phyloP scores from a whole-genome alignment of 306 rosid species.

The Calophaca sinica region DNA sequence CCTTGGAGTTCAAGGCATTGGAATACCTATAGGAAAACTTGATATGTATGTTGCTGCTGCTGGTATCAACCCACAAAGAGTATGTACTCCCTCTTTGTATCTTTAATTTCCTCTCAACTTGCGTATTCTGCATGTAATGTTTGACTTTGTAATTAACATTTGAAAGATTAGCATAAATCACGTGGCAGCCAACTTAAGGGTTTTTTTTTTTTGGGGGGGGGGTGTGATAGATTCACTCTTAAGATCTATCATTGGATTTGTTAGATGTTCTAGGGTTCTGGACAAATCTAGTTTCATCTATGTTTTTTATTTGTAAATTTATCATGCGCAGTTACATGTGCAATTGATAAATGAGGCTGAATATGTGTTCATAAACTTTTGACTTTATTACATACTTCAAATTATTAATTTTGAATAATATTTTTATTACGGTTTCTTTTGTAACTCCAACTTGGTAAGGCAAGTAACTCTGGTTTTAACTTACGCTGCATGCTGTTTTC shows the following conservation, averaged over 20 bases:
- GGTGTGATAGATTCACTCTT: constrained; percentile 24
- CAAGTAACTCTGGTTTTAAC: constrained; percentile 31
- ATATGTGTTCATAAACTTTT: constrained; percentile 6
- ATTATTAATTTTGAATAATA: constrained; percentile 24
- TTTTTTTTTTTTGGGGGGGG: constrained; percentile 6
- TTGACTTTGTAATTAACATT: constrained; percentile 17
- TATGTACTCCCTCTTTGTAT: constrained; percentile 50
- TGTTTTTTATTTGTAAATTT: constrained; percentile 19
- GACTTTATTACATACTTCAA: constrained; percentile 3
- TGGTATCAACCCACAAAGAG: constrained; percentile 92
- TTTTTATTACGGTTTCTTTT: constrained; percentile 6
- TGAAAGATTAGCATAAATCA: constrained; percentile 5
- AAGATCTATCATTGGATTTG: constrained; percentile 20
- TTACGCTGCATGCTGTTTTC: constrained; percentile 46
- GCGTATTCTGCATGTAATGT: constrained; percentile 22
- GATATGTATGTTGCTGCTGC: constrained; percentile 99
- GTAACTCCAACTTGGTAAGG: constrained; percentile 26
- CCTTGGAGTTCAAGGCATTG: constrained; percentile 99
- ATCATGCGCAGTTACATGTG: constrained; percentile 16
- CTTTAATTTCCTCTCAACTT: constrained; percentile 12
- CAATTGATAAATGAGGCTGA: constrained; percentile 1
- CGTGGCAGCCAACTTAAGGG: constrained; percentile 10
- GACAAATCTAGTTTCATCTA: constrained; percentile 28
- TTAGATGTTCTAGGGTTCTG: constrained; percentile 10
- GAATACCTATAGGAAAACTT: constrained; percentile 97